Conservation (phyloP, 805 yeast species). For the Metschnikowia rubicola region DNA sequence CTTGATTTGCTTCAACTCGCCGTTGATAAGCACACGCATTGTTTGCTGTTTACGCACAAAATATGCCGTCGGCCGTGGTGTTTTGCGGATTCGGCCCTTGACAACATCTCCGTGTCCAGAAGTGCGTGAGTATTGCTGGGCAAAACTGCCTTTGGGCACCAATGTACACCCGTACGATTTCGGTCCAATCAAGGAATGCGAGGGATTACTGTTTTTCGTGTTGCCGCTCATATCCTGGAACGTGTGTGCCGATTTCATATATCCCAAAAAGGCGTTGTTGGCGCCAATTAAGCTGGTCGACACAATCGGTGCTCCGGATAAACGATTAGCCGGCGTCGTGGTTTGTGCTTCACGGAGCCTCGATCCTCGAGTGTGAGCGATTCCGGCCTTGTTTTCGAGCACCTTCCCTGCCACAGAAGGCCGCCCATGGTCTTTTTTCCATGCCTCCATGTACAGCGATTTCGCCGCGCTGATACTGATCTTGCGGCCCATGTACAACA, state of each 20-base stretch:
- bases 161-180: conserved; percentile 39
- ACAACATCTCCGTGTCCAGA: conserved; percentile 40
- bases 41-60: conserved; percentile 49
- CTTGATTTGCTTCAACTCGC: conserved; percentile 52
- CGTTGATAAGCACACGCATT: conserved; percentile 59
- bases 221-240: conserved; percentile 29
- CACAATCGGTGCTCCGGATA: conserved; percentile 17
- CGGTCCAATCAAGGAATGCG: conserved; percentile 26
- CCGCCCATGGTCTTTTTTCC: conserved; percentile 45
- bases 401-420: conserved; percentile 28
- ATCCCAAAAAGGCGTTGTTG: conserved; percentile 24
- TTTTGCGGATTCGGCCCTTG: conserved; percentile 60
- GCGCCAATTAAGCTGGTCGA: conserved; percentile 16
- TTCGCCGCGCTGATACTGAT: conserved; percentile 63
- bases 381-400: conserved; percentile 27
- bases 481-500: conserved; percentile 70
- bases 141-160: conserved; percentile 17
- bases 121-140: conserved; percentile 25
- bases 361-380: conserved; percentile 31
- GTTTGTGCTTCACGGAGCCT: conserved; percentile 45
- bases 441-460: conserved; percentile 38
- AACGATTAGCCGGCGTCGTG: conserved; percentile 19
- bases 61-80: conserved; percentile 45
- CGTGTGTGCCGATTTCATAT: conserved; percentile 34
- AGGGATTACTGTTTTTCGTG: conserved; percentile 34